phyloP scores from a whole-genome alignment of 2,329 filamentous ascomycete genomes.

The Colletotrichum abscissum region DNA sequence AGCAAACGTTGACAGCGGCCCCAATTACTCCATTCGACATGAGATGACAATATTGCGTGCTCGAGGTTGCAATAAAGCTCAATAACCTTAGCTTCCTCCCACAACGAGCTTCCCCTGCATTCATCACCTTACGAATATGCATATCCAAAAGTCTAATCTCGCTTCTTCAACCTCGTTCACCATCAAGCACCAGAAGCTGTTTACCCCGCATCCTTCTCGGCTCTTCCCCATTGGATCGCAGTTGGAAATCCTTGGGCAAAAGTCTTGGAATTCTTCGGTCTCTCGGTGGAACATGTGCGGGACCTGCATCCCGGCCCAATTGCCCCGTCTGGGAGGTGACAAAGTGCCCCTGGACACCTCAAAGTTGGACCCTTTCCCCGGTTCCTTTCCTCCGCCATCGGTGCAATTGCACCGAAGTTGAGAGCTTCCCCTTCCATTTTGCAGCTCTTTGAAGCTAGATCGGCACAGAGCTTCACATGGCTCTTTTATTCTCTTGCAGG shows the following conservation, averaged over 20 bases:
- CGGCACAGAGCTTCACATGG: not conserved
- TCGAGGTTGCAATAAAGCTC: not conserved
- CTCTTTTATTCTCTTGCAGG: not conserved
- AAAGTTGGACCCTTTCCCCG: constrained; percentile 5
- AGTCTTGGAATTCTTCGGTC: not conserved
- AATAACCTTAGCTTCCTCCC: not conserved
- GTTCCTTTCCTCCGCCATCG: constrained; percentile 22
- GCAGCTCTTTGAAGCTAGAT: not conserved
- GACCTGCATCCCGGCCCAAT: constrained; percentile 30
- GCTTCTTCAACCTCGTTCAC: constrained; percentile 17
- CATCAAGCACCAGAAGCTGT: not conserved
- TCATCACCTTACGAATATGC: constrained; percentile 1
- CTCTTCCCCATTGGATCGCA: constrained; percentile 28
- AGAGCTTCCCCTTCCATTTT: not conserved
- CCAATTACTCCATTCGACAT: not conserved
- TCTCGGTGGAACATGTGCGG: constrained; percentile 28
- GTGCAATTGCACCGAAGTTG: constrained; percentile 25
- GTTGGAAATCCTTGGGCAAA: too few species aligned
- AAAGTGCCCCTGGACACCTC: not conserved
- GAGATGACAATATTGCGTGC: constrained; percentile 18
- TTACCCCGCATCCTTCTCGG: constrained; percentile 26
- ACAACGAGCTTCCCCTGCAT: constrained; percentile 8
- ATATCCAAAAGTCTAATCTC: constrained; percentile 21
- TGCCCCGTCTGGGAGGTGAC: constrained; percentile 29
- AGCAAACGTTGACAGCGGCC: not conserved